phyloP scores from a whole-genome alignment of 768 basidiomycete species.

The Trametes elegans region DNA sequence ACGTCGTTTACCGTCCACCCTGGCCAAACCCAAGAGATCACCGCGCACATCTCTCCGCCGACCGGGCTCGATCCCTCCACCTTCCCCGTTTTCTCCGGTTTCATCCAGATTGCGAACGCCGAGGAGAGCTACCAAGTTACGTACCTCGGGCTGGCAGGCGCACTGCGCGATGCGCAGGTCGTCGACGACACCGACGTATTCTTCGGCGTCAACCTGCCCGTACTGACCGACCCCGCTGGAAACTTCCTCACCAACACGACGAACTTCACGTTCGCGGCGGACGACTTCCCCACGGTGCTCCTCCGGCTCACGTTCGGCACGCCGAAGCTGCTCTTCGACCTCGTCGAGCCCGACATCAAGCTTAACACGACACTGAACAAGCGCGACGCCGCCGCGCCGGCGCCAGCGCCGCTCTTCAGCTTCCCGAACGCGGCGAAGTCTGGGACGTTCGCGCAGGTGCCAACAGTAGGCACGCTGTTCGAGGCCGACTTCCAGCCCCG shows the following conservation, averaged over 20 bases:
- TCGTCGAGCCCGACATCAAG: constrained; percentile 43
- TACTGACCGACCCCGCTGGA: constrained; percentile 40
- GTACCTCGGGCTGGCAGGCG: constrained; percentile 44
- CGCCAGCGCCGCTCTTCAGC: constrained; percentile 31
- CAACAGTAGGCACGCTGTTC: constrained; percentile 45
- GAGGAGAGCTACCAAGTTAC: constrained; percentile 41
- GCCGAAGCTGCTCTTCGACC: constrained; percentile 43
- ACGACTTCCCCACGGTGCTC: constrained; percentile 40
- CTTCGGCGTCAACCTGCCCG: constrained; percentile 46
- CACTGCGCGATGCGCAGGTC: constrained; percentile 48
- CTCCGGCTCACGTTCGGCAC: constrained; percentile 49
- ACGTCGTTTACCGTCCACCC: constrained; percentile 45
- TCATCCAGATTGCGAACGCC: constrained; percentile 40
- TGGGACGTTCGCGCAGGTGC: constrained; percentile 38
- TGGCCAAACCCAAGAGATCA: constrained; percentile 40
- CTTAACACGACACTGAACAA: constrained; percentile 40
- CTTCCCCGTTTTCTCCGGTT: constrained; percentile 61
- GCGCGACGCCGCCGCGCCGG: constrained; percentile 26
- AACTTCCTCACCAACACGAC: constrained; percentile 38
- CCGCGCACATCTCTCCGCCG: constrained; percentile 48
- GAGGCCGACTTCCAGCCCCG: constrained; percentile 48
- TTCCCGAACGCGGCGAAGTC: constrained; percentile 36
- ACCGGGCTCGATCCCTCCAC: constrained; percentile 37
- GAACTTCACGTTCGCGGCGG: constrained; percentile 47
- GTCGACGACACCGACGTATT: constrained; percentile 49